Base-by-base conservation (phyloP, 2,329 filamentous ascomycete species). In the Stenocarpella maydis region DNA sequence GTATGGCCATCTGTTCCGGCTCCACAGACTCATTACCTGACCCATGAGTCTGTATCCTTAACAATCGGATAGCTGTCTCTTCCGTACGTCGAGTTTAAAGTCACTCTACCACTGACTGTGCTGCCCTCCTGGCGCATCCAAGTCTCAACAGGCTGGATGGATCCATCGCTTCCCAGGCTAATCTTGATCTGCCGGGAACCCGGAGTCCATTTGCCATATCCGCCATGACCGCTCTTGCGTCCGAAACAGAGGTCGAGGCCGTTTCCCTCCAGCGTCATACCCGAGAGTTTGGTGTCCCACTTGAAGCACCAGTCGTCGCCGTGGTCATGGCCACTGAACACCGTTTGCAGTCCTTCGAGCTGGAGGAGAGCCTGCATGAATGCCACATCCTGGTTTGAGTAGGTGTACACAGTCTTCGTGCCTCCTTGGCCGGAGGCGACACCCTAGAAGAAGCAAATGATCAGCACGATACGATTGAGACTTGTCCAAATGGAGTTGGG, bases 291-390 rank as follows among this genome's bases (percentile, higher is more conserved):
- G 1, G 50, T 65, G 21, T 84, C 77, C 84, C 83, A 87, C 68
- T 80, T 82, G 66, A 81, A 84, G 73, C 86, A 90, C 87, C 87
- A 90, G 2, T 85, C 84, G 70, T 88, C 81, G 0, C 86, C 87
- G 69, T 93, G 91, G 72, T 92, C 90, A 72, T 93, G 91, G 0
- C 90, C 91, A 4, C 83, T 85, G 77, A 92, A 90, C 5, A 91
- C 74, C 0, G 81, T 87, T 54, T 89, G 83, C 19, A 92, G 74
- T 0, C 88, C 88, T 0, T 80, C 77, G 0, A 86, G 89, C 0
- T 83, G 78, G 0, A 85, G 79, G 4, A 93, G 75, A 0, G 89
- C 88, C 68, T 84, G 74, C 88, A 92, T 91, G 71, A 93, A 92
- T 0, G 84, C 81, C 0, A 82, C 76, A 67, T 92, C 90, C 67